These are phyloP conservation scores for Vigna nakashimae DNA, from an alignment of 306 rosid genomes.

Conservation along the genomic window DNA sequence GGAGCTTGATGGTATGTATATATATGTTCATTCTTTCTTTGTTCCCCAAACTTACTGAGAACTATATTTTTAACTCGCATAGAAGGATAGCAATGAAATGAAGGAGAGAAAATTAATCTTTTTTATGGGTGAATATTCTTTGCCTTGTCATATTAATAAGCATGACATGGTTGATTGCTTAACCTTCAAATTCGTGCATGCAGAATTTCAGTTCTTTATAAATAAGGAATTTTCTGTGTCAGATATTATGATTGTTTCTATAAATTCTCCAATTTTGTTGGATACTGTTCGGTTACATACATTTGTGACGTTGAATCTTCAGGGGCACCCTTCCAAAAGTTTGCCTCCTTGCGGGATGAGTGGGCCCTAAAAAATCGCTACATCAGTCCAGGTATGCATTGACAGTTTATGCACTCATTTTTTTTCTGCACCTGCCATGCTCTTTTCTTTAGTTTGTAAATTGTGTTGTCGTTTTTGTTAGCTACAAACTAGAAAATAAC, in stretches of 20 bases:
- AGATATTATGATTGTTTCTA: slow-evolving; percentile 26
- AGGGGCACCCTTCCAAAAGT: slow-evolving; percentile 95
- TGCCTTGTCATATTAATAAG: slow-evolving; percentile 1
- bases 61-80: slow-evolving; percentile 10
- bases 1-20: slow-evolving; percentile 90
- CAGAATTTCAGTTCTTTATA: slow-evolving; percentile 19
- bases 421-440: slow-evolving; percentile 24
- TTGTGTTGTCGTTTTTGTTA: background rate
- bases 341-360: slow-evolving; percentile 80
- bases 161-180: slow-evolving; percentile 6
- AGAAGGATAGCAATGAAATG: slow-evolving; percentile 33
- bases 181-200: slow-evolving; percentile 26
- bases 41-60: slow-evolving; percentile 20
- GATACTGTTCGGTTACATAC: slow-evolving; percentile 15
- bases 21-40: slow-evolving; percentile 14
- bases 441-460: slow-evolving; percentile 14
- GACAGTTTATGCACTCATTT: slow-evolving; percentile 12
- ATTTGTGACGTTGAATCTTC: slow-evolving; percentile 46
- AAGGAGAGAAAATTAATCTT: background rate
- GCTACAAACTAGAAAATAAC: slow-evolving; percentile 13
- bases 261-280: slow-evolving; percentile 32
- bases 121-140: slow-evolving; percentile 5
- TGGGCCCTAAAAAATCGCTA: slow-evolving; percentile 95
- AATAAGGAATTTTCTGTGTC: slow-evolving; percentile 29
- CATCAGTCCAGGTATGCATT: slow-evolving; percentile 80